phyloP scores from a whole-genome alignment of 2,329 filamentous ascomycete species.

The Monilinia vaccinii-corymbosi region DNA sequence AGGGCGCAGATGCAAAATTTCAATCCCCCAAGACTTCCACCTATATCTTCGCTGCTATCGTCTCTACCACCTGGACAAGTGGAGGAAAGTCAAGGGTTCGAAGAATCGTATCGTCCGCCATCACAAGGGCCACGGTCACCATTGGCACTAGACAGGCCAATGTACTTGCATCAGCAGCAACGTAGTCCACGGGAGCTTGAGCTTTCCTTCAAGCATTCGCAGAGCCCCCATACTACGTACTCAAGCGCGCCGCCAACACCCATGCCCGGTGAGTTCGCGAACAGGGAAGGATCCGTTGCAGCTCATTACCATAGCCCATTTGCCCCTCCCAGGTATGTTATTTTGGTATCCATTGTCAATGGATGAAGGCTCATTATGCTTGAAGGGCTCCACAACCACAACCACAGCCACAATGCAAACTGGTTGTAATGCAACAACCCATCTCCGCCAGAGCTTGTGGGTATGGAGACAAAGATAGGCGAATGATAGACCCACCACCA shows the following conservation, averaged over 20 bases:
- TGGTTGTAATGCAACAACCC: constrained; percentile 51
- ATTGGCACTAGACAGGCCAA: neutral
- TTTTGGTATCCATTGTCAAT: neutral
- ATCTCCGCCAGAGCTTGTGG: constrained; percentile 71
- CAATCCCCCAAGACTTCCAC: neutral
- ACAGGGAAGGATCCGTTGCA: constrained; percentile 2
- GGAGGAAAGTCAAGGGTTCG: neutral
- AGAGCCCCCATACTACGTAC: neutral
- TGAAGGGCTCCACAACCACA: neutral
- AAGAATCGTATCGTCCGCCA: neutral
- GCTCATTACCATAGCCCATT: constrained; percentile 6
- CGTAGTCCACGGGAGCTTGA: constrained; percentile 6
- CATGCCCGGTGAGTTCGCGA: neutral
- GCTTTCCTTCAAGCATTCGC: constrained; percentile 3
- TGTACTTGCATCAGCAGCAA: constrained; percentile 7
- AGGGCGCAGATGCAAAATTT: constrained; percentile 4
- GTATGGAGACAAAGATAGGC: constrained; percentile 72
- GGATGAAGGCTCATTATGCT: constrained; percentile 4
- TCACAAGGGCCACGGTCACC: constrained; percentile 7
- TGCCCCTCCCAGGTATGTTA: constrained; percentile 6
- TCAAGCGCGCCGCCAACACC: neutral
- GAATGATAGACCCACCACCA: constrained; percentile 75
- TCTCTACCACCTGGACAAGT: neutral
- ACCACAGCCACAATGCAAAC: constrained; percentile 3
- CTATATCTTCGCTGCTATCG: constrained; percentile 6